A percentile compares a stretch with the other conserved stretches of the same genome.
These are phyloP conservation scores for Phytophthora idaei DNA, from an alignment of 352 stramenopile species.

Conservation along the genomic window DNA sequence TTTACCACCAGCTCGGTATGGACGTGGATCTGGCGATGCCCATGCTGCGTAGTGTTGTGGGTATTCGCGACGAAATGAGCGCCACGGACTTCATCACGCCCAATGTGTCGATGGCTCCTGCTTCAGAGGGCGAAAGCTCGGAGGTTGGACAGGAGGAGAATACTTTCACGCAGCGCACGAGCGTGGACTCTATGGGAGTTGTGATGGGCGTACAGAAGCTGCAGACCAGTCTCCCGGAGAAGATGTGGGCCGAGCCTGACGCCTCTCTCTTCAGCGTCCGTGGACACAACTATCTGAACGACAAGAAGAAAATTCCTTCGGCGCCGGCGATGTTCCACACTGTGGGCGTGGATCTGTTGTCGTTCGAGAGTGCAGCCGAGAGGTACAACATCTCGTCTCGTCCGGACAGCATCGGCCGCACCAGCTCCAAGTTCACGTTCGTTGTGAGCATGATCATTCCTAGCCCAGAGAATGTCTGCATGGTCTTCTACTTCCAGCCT, in stretches of 20 bases:
- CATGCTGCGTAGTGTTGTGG: conserved; percentile 84
- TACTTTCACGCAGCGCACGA: conserved; percentile 39
- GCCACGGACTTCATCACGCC: conserved; percentile 84
- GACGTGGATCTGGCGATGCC: conserved; percentile 86
- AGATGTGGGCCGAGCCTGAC: conserved; percentile 88
- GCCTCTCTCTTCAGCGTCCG: conserved; percentile 84
- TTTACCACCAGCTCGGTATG: conserved; percentile 91
- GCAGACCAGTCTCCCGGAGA: conserved; percentile 74
- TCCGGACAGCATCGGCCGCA: conserved; percentile 75
- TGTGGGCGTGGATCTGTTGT: conserved; percentile 82
- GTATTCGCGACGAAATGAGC: conserved; percentile 88
- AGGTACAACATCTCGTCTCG: conserved; percentile 81
- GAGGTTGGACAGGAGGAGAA: conserved; percentile 24
- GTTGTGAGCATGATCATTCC: conserved; percentile 92
- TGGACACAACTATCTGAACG: conserved; percentile 87
- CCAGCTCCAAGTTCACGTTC: conserved; percentile 84
- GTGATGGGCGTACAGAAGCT: conserved; percentile 72
- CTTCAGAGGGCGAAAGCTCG: conserved; percentile 13
- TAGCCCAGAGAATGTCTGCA: conserved; percentile 71
- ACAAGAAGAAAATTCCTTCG: conserved; percentile 90
- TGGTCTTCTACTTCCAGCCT: conserved; percentile 90
- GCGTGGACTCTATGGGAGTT: conserved; percentile 64
- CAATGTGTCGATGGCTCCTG: conserved; percentile 69
- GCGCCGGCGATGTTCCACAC: conserved; percentile 75
- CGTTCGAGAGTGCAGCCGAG: conserved; percentile 72